Percentiles rank a stretch among this genome's conserved stretches.
These are phyloP conservation scores for Inonotus hispidus DNA, from an alignment of 1,284 basidiomycete species.

Conservation along the genomic window DNA sequence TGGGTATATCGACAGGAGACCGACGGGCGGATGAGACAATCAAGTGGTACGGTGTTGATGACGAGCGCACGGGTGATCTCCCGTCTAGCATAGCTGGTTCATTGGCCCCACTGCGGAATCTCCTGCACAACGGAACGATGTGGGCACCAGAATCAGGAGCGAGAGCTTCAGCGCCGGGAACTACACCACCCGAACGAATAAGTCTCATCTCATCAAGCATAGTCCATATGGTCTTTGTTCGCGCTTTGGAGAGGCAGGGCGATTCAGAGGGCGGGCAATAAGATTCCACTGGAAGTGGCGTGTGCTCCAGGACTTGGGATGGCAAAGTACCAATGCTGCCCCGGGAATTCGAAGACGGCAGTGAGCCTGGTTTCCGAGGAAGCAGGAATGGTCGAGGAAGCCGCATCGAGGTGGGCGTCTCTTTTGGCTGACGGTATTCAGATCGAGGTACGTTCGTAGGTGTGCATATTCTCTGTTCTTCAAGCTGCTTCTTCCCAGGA, in stretches of 20 bases:
- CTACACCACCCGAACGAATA: conserved; percentile 11
- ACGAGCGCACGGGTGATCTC: conserved; percentile 8
- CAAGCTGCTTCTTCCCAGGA: not conserved
- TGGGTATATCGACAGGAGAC: not conserved
- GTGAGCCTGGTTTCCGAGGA: not conserved
- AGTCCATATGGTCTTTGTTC: conserved; percentile 15
- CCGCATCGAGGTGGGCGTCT: not conserved
- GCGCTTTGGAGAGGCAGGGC: conserved; percentile 15
- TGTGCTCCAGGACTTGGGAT: conserved; percentile 12
- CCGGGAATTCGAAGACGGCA: not conserved
- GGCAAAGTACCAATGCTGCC: not conserved
- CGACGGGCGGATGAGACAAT: not conserved
- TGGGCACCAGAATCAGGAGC: conserved; percentile 8
- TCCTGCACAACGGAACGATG: conserved; percentile 14
- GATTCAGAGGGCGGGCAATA: conserved; percentile 1
- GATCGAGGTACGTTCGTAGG: not conserved
- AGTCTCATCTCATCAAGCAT: conserved; percentile 18
- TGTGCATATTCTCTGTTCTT: not conserved
- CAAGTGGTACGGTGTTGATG: conserved; percentile 10
- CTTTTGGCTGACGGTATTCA: not conserved
- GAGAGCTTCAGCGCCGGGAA: conserved; percentile 3
- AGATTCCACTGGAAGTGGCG: not conserved
- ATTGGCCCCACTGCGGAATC: conserved; percentile 10
- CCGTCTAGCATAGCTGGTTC: not conserved
- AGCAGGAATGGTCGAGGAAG: not conserved